These are phyloP conservation scores for Yamadazyma insecticola DNA, from an alignment of 805 yeast species.

Conservation along the genomic window DNA sequence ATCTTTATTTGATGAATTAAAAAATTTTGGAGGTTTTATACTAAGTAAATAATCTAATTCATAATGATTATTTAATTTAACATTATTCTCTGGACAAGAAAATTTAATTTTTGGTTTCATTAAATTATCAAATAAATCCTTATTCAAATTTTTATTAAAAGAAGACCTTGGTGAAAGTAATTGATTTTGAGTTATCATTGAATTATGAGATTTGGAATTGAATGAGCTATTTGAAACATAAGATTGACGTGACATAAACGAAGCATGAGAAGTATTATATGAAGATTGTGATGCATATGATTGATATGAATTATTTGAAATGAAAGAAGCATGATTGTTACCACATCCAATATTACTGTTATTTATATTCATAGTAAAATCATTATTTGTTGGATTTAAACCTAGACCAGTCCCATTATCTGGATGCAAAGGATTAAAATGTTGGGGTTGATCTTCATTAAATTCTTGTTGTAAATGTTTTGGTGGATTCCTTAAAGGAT, in stretches of 20 bases:
- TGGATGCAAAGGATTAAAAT: background rate
- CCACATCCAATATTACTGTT: background rate
- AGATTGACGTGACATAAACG: no score
- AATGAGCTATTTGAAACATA: no score
- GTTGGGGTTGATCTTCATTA: no score
- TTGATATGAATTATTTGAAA: background rate
- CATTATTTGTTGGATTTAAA: background rate
- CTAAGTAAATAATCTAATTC: constrained; percentile 15
- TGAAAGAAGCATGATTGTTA: background rate
- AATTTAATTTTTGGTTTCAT: constrained; percentile 13
- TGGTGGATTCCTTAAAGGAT: constrained; percentile 8
- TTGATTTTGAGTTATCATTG: constrained; percentile 9
- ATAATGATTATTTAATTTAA: constrained; percentile 5
- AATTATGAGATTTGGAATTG: no score
- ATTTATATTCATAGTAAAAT: background rate
- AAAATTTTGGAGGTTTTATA: constrained; percentile 18
- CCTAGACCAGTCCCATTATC: no score
- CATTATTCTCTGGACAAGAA: constrained; percentile 3
- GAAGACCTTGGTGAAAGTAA: constrained; percentile 14
- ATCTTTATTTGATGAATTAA: constrained; percentile 7
- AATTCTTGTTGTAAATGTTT: background rate
- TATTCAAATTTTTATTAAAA: constrained; percentile 11
- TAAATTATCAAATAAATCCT: constrained; percentile 10
- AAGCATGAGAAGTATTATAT: no score
- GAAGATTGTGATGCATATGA: no score